Evolutionary conservation across 768 basidiomycete genomes (phyloP).

Genomic region (Agrocybe chaxingu): DNA sequence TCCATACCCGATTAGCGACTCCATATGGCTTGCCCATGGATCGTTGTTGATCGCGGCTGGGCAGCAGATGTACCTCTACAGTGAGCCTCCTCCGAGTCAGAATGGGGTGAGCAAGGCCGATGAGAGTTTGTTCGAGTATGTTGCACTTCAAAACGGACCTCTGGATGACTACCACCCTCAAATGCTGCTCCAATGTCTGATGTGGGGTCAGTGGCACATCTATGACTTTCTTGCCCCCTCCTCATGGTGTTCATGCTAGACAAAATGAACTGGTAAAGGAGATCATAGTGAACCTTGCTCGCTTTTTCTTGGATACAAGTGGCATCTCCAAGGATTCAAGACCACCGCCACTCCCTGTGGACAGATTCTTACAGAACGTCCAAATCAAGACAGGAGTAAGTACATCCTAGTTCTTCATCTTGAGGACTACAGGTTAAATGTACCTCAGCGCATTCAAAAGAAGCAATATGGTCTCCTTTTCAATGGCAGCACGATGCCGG

Average conservation of each 20-base stretch:
- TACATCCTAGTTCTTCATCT: background rate
- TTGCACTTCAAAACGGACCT: constrained; percentile 82
- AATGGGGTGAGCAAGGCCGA: constrained; percentile 11
- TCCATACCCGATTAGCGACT: constrained; percentile 79
- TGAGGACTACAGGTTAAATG: background rate
- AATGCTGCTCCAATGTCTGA: constrained; percentile 84
- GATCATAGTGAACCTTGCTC: constrained; percentile 67
- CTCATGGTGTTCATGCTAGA: constrained; percentile 38
- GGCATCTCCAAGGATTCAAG: constrained; percentile 10
- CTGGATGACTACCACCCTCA: constrained; percentile 92
- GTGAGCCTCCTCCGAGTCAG: constrained; percentile 33
- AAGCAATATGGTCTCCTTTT: constrained; percentile 57
- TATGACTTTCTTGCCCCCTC: background rate
- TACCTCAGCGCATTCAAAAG: constrained; percentile 16
- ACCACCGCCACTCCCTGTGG: constrained; percentile 55
- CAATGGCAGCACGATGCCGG: constrained; percentile 31
- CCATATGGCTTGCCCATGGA: constrained; percentile 87
- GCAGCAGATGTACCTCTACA: constrained; percentile 81
- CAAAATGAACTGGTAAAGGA: constrained; percentile 85
- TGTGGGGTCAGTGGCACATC: constrained; percentile 68
- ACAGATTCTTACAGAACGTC: constrained; percentile 50
- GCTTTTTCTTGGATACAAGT: constrained; percentile 26
- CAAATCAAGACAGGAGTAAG: constrained; percentile 11
- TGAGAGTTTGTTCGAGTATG: constrained; percentile 75
- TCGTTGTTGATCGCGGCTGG: constrained; percentile 79